A percentile compares a stretch with the other conserved stretches of the same genome.
Conservation (phyloP, 345 rosid species). For the Gossypium bickii region DNA sequence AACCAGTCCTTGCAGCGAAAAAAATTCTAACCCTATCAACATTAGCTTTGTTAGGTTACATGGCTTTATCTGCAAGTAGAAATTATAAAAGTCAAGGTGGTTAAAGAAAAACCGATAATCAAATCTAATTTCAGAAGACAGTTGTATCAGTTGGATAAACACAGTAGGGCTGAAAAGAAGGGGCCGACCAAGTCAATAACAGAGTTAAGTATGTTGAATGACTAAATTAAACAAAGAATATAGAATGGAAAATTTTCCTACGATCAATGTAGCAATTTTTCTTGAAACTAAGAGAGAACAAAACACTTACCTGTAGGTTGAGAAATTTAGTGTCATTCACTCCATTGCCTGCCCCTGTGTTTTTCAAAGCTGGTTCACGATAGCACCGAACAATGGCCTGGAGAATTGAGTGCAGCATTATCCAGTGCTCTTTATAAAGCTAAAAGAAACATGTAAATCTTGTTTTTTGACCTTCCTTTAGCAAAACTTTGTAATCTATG, state of each 20-base stretch:
- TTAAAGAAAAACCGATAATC: too few relatives aligned
- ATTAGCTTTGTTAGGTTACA: neutral
- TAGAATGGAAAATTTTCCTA: neutral
- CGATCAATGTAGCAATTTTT: neutral
- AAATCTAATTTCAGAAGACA: too few relatives aligned
- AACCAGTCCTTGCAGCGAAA: neutral
- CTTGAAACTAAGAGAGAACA: constrained; percentile 10
- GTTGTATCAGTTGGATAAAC: neutral
- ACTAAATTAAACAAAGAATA: neutral
- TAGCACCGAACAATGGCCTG: constrained; percentile 27
- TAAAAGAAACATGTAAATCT: neutral
- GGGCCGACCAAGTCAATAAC: neutral
- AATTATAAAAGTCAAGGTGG: neutral
- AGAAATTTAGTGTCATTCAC: constrained; percentile 12
- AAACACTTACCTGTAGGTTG: constrained; percentile 31
- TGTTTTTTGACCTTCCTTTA: neutral
- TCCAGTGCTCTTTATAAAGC: neutral
- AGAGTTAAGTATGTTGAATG: neutral
- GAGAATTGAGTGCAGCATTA: neutral
- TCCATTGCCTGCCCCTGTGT: constrained; percentile 15
- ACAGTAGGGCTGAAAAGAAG: neutral
- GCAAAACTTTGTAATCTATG: neutral
- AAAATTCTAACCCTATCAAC: neutral
- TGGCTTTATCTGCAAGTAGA: neutral
- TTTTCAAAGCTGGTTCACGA: constrained; percentile 18